Percentiles rank a stretch among this genome's conserved stretches.
These are phyloP conservation scores for Solanum corneliomulleri DNA, from an alignment of 257 asterid genomes.

Conservation along the genomic window DNA sequence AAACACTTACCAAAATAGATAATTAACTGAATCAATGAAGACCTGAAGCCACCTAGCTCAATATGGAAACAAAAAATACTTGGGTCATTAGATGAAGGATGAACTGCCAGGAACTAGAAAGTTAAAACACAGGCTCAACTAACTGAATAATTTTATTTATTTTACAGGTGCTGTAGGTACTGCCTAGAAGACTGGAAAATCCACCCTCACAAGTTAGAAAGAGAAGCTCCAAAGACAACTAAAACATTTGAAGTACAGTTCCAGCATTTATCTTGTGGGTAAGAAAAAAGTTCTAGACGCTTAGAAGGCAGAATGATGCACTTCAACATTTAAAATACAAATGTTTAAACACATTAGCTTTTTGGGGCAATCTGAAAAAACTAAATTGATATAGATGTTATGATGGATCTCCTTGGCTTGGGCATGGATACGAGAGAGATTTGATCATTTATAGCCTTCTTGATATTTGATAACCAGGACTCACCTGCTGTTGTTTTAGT, in stretches of 20 bases:
- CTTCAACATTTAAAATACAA: not conserved
- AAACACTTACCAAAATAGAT: not conserved
- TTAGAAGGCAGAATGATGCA: not conserved
- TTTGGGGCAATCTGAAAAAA: not conserved
- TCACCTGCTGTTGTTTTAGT: not conserved
- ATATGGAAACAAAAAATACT: not conserved
- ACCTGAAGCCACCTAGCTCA: not conserved
- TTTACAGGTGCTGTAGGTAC: not conserved
- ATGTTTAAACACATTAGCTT: not conserved
- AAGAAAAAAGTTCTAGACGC: not conserved
- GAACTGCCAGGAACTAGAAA: not conserved
- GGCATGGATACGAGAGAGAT: not conserved
- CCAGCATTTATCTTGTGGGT: not conserved
- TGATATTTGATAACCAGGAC: not conserved
- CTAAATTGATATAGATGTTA: not conserved
- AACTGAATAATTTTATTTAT: not conserved
- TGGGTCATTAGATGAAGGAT: not conserved
- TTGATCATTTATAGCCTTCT: not conserved
- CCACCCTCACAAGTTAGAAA: not conserved
- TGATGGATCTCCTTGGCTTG: not conserved
- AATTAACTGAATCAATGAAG: not conserved
- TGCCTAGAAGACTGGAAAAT: not conserved
- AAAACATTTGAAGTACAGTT: not conserved
- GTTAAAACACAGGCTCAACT: not conserved
- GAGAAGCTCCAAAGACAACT: not conserved